These are phyloP conservation scores for Neurospora terricola DNA, from an alignment of 495 filamentous ascomycete genomes.

Conservation along the genomic window DNA sequence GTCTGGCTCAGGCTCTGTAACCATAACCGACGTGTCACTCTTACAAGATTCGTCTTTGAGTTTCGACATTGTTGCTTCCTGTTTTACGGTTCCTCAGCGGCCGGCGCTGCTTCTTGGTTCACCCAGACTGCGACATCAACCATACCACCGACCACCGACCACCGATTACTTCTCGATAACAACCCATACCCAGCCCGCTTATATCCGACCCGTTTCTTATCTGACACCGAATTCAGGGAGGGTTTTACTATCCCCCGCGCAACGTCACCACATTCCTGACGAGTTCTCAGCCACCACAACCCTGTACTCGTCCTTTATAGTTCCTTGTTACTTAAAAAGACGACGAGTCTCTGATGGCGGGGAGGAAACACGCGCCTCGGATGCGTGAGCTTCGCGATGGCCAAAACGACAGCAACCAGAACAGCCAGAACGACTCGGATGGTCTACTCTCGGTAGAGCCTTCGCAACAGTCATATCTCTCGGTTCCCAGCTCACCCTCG, in stretches of 20 bases:
- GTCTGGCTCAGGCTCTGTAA: not conserved
- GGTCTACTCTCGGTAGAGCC: not conserved
- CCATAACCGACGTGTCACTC: not conserved
- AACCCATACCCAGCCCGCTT: not conserved
- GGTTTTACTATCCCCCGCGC: not conserved
- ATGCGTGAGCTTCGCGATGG: slow-evolving; percentile 10
- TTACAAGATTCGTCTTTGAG: not conserved
- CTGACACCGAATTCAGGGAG: not conserved
- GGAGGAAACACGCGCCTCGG: slow-evolving; percentile 15
- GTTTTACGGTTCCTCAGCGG: not conserved
- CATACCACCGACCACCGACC: not conserved
- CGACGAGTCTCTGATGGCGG: slow-evolving; percentile 7
- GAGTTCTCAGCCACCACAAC: not conserved
- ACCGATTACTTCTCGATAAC: not conserved
- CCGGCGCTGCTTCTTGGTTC: not conserved
- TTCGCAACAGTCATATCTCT: slow-evolving; percentile 12
- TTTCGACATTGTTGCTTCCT: not conserved
- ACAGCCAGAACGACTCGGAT: slow-evolving; percentile 6
- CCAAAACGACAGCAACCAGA: not conserved
- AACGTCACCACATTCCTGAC: not conserved
- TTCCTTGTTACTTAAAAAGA: not conserved
- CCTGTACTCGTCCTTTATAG: not conserved
- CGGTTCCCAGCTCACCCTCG: slow-evolving; percentile 22
- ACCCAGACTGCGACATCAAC: not conserved
- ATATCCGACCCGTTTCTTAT: not conserved